These are phyloP conservation scores for Colletotrichum sp. DNA, from an alignment of 2,329 filamentous ascomycete genomes.

Conservation along the genomic window DNA sequence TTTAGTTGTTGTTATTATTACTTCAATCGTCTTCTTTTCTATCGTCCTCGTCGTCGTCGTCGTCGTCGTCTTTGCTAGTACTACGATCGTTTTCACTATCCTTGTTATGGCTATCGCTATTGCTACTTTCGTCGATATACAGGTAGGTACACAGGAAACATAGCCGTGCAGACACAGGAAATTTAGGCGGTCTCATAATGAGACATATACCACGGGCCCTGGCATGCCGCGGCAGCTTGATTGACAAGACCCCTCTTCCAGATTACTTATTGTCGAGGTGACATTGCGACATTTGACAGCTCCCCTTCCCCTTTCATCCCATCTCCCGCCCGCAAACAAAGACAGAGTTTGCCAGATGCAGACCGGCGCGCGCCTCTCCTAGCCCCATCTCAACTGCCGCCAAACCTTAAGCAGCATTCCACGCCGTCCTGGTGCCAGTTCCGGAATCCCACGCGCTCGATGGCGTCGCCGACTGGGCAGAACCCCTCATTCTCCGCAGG, in stretches of 20 bases:
- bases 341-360: background rate
- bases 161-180: too few species aligned
- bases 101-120: too few species aligned
- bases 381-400: slow-evolving; percentile 8
- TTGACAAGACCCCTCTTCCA: background rate
- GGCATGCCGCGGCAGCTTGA: too few species aligned
- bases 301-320: background rate
- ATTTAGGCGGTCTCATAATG: too few species aligned
- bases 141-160: too few species aligned
- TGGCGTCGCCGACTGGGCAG: background rate
- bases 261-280: background rate
- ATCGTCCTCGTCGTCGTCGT: too few species aligned
- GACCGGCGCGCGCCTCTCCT: background rate
- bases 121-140: too few species aligned
- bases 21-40: too few species aligned
- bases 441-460: background rate
- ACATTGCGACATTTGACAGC: background rate
- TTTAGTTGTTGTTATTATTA: too few species aligned
- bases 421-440: background rate
- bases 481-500: slow-evolving; percentile 13
- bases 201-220: too few species aligned
- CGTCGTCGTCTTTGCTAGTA: too few species aligned
- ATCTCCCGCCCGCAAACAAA: background rate
- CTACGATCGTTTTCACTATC: too few species aligned
- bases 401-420: background rate